These are phyloP conservation scores for Mrakia blollopis DNA, from an alignment of 768 basidiomycete genomes.

Conservation along the genomic window DNA sequence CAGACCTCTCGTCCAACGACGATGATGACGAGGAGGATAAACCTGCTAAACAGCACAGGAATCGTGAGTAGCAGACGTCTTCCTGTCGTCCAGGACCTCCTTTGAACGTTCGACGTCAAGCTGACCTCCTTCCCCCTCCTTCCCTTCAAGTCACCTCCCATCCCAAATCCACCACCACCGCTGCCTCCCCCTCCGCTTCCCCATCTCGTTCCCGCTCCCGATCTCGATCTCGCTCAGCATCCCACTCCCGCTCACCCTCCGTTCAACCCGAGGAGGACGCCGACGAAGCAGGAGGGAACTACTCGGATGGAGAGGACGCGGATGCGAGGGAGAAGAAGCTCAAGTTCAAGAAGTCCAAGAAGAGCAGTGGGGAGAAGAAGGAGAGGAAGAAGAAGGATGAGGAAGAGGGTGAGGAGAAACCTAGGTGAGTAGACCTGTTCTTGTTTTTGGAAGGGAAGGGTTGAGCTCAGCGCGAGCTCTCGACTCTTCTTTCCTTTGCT, in stretches of 20 bases:
- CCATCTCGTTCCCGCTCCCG: neutral
- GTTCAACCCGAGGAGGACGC: conserved; percentile 45
- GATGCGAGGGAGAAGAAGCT: conserved; percentile 41
- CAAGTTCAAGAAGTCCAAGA: conserved; percentile 42
- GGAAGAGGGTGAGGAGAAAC: conserved; percentile 18
- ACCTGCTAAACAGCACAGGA: too few species aligned
- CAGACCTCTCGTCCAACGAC: conserved; percentile 9
- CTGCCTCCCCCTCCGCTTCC: neutral
- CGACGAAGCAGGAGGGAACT: conserved; percentile 47
- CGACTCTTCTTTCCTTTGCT: neutral
- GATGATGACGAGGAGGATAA: neutral
- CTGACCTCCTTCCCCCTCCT: neutral
- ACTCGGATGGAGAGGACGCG: conserved; percentile 52
- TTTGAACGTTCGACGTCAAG: neutral
- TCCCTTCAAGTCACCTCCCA: neutral
- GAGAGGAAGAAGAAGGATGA: conserved; percentile 45
- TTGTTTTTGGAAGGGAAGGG: neutral
- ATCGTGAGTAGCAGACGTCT: neutral
- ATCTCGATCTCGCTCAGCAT: neutral
- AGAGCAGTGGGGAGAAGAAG: conserved; percentile 37
- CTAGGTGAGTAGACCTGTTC: neutral
- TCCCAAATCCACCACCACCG: neutral
- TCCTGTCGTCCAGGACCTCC: too few species aligned
- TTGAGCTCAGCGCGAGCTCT: neutral
- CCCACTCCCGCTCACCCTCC: conserved; percentile 37